Conservation (phyloP, 2,329 filamentous ascomycete species). For the Apiospora hydei region DNA sequence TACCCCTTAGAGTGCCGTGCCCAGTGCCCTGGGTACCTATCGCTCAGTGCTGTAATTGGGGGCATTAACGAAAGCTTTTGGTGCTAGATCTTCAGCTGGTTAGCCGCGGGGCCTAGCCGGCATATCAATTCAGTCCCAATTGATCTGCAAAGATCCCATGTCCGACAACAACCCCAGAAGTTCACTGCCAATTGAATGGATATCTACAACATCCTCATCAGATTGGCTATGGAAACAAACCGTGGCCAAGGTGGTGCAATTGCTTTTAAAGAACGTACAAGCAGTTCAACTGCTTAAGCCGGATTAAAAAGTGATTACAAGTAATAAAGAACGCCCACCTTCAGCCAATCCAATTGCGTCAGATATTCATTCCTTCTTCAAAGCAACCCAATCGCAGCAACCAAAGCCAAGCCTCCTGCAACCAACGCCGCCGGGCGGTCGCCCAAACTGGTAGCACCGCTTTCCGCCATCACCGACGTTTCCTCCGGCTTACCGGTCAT, state of each 20-base stretch:
- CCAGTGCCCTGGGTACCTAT: not conserved
- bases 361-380: not conserved
- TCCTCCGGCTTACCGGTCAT: not conserved
- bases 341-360: no score
- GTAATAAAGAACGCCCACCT: not conserved
- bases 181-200: no score
- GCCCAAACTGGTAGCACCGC: not conserved
- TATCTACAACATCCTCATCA: not conserved
- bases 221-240: not conserved
- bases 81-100: no score
- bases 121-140: not conserved
- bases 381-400: not conserved
- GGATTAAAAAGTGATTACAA: not conserved
- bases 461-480: not conserved
- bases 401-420: not conserved
- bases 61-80: no score
- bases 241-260: not conserved
- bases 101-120: no score
- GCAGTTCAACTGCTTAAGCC: slow-evolving; percentile 13
- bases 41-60: not conserved
- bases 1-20: not conserved
- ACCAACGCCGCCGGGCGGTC: not conserved
- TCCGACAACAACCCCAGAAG: not conserved
- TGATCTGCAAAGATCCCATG: not conserved
- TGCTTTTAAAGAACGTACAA: not conserved